Percentiles rank a stretch among this genome's conserved stretches.
These are phyloP conservation scores for Crithidia thermophila DNA, from an alignment of 208 protist genomes.

Conservation along the genomic window DNA sequence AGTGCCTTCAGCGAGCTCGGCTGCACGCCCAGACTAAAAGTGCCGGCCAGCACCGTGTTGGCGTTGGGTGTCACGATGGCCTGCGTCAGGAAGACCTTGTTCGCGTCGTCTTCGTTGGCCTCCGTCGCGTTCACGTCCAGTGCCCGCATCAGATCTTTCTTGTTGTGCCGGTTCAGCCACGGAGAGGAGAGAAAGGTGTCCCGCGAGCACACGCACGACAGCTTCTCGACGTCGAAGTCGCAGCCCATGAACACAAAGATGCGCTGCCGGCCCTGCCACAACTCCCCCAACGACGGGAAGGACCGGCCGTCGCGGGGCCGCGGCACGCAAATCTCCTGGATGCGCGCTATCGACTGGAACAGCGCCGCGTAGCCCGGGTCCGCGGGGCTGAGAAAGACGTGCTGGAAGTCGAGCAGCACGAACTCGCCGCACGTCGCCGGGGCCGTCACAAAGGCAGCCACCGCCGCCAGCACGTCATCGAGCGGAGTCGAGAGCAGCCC, in stretches of 20 bases:
- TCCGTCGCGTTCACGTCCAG: slow-evolving; percentile 24
- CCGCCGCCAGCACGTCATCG: slow-evolving; percentile 23
- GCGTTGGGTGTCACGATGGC: slow-evolving; percentile 38
- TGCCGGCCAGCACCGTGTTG: slow-evolving; percentile 22
- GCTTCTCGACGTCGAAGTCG: slow-evolving; percentile 8
- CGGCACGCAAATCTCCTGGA: slow-evolving; percentile 37
- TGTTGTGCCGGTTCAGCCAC: slow-evolving; percentile 38
- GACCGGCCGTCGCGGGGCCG: slow-evolving; percentile 1
- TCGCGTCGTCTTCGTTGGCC: not conserved
- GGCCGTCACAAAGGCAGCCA: slow-evolving; percentile 33
- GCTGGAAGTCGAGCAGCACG: slow-evolving; percentile 61
- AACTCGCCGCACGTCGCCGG: slow-evolving; percentile 36
- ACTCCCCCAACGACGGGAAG: slow-evolving; percentile 35
- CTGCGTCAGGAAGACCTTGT: slow-evolving; percentile 47
- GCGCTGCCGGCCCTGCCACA: slow-evolving; percentile 34
- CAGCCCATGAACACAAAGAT: slow-evolving; percentile 55
- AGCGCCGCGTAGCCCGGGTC: slow-evolving; percentile 25
- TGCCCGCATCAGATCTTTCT: slow-evolving; percentile 19
- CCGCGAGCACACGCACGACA: slow-evolving; percentile 27
- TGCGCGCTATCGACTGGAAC: slow-evolving; percentile 22
- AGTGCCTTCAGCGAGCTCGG: slow-evolving; percentile 21
- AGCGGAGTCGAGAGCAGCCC: slow-evolving; percentile 38
- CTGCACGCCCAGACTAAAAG: slow-evolving; percentile 14
- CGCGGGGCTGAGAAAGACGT: slow-evolving; percentile 31
- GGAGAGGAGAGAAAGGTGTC: slow-evolving; percentile 28